Evolutionary conservation across 441 rosid genomes (phyloP).

Genomic region (Pelargonium exstipulatum): DNA sequence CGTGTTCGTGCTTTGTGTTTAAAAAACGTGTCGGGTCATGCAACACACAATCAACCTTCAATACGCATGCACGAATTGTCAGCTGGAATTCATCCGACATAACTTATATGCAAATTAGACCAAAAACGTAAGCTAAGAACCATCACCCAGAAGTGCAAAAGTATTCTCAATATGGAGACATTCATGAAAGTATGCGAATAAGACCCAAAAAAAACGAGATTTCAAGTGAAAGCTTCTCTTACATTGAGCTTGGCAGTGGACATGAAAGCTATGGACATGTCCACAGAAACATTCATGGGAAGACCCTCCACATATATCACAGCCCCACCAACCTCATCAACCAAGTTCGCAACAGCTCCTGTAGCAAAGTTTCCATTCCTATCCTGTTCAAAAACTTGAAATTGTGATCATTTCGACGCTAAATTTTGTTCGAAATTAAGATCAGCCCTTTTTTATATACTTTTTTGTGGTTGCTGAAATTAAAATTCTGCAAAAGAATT

Average conservation of each 20-base stretch:
- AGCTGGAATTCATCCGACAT: background rate
- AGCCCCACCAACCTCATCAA: slow-evolving; percentile 82
- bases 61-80: too few species aligned
- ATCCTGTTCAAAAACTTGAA: slow-evolving; percentile 44
- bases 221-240: slow-evolving; percentile 17
- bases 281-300: slow-evolving; percentile 65
- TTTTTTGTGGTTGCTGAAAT: background rate
- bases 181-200: background rate
- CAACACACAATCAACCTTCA: background rate
- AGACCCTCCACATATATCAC: slow-evolving; percentile 54
- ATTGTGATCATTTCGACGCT: background rate
- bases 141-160: background rate
- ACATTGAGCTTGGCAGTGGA: slow-evolving; percentile 67
- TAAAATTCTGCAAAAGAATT: background rate
- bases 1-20: too few species aligned
- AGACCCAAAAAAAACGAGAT: background rate
- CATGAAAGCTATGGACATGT: slow-evolving; percentile 73
- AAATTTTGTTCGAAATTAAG: background rate
- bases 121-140: slow-evolving; percentile 13
- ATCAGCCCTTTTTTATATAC: background rate
- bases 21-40: too few species aligned
- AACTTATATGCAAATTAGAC: slow-evolving; percentile 12
- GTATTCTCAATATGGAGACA: background rate
- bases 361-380: slow-evolving; percentile 56
- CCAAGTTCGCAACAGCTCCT: slow-evolving; percentile 74